phyloP scores from a whole-genome alignment of 306 rosid species.

The cucumber (Cucumis sativus) region Cucumber_9930_V3 NC_026655.2:19660001-19660500 shows the following conservation, averaged over 20 bases:
- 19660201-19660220: background rate
- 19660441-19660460: no score
- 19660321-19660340: background rate
- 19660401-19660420: background rate
- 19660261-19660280: slow-evolving; percentile 43
- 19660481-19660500: no score
- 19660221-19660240: slow-evolving; percentile 3
- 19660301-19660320: background rate
- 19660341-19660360: slow-evolving; percentile 20
- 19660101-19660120: background rate
- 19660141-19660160: background rate
- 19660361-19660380: slow-evolving; percentile 5
- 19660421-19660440: no score
- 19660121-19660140: background rate
- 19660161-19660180: background rate
- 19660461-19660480: no score
- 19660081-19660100: background rate
- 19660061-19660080: background rate
- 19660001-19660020: background rate
- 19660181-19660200: background rate
- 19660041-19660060: background rate
- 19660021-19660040: background rate
- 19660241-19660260: slow-evolving; percentile 26
- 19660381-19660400: background rate
- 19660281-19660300: background rate